These are phyloP conservation scores for Diaporthe helianthi DNA, from an alignment of 2,329 filamentous ascomycete species.

Conservation along the genomic window DNA sequence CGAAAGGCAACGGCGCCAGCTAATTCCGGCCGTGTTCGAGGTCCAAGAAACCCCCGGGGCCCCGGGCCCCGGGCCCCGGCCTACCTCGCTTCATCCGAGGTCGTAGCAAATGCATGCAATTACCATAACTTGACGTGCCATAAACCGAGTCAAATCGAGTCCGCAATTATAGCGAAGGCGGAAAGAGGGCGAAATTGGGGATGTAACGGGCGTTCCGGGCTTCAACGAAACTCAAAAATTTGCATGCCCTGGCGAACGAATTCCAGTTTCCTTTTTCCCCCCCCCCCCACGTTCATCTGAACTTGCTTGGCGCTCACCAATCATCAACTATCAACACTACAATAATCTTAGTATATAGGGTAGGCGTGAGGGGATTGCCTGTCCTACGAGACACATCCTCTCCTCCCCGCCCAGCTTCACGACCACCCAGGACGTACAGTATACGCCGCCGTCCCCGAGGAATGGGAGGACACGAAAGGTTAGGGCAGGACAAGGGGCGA, in stretches of 20 bases:
- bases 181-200: neutral
- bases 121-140: conserved; percentile 15
- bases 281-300: neutral
- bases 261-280: conserved; percentile 3
- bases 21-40: conserved; percentile 20
- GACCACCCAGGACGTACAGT: neutral
- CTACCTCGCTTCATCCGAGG: neutral
- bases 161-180: conserved; percentile 43
- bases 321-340: conserved; percentile 15
- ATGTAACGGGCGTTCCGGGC: conserved; percentile 8
- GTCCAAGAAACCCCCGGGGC: too few species aligned
- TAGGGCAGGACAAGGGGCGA: neutral
- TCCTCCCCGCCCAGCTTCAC: neutral
- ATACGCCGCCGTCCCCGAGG: neutral
- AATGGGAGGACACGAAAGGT: neutral
- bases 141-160: conserved; percentile 43
- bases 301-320: conserved; percentile 1
- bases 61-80: too few species aligned
- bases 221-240: conserved; percentile 14
- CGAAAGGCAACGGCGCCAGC: conserved; percentile 46
- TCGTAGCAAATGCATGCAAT: conserved; percentile 11
- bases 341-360: conserved; percentile 30
- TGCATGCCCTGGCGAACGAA: conserved; percentile 21
- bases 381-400: neutral
- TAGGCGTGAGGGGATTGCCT: neutral